These are phyloP conservation scores for Mesembryanthemum crystallinum DNA, from an alignment of 148 eudicot species.

Conservation along the genomic window DNA sequence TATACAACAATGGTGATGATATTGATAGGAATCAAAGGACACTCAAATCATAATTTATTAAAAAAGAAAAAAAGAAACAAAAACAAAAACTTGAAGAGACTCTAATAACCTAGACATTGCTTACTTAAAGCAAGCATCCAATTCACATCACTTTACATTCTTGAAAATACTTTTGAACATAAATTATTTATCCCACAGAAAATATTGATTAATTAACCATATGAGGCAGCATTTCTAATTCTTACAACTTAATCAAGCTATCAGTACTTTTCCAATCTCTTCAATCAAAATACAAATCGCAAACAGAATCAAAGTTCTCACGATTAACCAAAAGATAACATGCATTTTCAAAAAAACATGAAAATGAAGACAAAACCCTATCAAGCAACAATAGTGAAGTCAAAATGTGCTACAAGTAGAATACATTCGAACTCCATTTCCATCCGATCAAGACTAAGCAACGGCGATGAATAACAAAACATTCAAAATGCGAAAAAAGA, in stretches of 20 bases:
- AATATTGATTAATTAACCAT: background rate
- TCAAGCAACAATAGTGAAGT: conserved; percentile 3
- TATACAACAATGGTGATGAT: background rate
- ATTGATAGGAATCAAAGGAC: background rate
- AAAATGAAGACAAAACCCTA: background rate
- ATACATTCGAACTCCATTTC: background rate
- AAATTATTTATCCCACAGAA: too few relatives aligned
- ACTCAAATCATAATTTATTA: too few relatives aligned
- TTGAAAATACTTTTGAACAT: too few relatives aligned
- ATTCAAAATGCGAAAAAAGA: background rate
- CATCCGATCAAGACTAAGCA: background rate
- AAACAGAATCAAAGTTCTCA: background rate
- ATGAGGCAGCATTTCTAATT: background rate
- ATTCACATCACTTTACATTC: background rate
- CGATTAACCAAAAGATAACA: background rate
- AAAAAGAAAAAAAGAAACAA: too few relatives aligned
- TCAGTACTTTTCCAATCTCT: background rate
- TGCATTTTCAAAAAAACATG: background rate
- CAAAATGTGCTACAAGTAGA: background rate
- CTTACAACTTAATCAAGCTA: background rate
- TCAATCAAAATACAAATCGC: background rate
- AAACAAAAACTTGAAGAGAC: background rate
- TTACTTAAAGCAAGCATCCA: background rate
- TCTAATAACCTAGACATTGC: background rate
- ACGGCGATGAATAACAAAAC: background rate